Percentiles rank a stretch among this genome's conserved stretches.
Evolutionary conservation across 257 asterid species (phyloP).

Genomic region (Solanum tarapatanum): DNA sequence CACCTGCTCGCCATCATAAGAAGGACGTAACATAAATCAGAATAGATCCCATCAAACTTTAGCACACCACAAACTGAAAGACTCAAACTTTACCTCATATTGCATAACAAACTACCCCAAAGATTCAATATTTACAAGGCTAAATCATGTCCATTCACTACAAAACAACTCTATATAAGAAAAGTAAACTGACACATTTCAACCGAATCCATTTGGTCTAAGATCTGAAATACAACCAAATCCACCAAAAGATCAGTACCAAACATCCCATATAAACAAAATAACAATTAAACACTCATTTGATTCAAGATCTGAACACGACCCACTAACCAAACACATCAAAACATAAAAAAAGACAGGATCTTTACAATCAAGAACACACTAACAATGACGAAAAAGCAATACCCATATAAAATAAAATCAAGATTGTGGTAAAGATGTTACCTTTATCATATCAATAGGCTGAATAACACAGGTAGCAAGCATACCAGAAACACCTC

Average conservation of each 20-base stretch:
- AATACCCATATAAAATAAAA: neutral
- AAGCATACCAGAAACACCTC: slow-evolving; percentile 94
- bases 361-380: neutral
- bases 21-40: neutral
- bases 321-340: neutral
- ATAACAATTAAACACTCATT: neutral
- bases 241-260: neutral
- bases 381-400: neutral
- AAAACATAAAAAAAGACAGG: neutral
- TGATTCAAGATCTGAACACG: slow-evolving; percentile 12
- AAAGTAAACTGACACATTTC: neutral
- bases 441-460: slow-evolving; percentile 93
- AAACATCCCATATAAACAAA: neutral
- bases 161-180: neutral
- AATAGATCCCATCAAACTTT: slow-evolving; percentile 2
- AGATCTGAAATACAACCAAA: slow-evolving; percentile 15
- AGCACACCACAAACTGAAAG: neutral
- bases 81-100: neutral
- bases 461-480: slow-evolving; percentile 97
- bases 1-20: slow-evolving; percentile 38
- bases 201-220: slow-evolving; percentile 2
- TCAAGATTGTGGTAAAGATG: neutral
- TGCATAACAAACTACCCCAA: neutral
- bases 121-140: neutral
- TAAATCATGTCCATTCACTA: neutral